Evolutionary conservation across 2,329 filamentous ascomycete genomes (phyloP).

Genomic region (Hypoxylon sp.): DNA sequence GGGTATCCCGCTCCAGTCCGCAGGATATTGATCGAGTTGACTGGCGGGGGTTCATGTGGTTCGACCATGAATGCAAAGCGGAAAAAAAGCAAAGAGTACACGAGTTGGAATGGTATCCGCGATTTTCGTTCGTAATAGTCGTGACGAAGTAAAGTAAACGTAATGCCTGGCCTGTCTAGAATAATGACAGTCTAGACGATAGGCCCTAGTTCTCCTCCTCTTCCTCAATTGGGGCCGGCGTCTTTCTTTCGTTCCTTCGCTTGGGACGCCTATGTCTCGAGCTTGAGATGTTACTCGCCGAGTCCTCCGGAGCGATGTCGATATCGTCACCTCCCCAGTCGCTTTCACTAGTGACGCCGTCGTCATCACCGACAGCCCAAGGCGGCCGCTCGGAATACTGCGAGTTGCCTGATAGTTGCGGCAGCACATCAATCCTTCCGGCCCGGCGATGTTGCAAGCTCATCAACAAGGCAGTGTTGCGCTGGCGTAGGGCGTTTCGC

Average conservation of each 20-base stretch:
- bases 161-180: constrained; percentile 6
- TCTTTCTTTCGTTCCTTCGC: constrained; percentile 74
- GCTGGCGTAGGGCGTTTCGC: constrained; percentile 81
- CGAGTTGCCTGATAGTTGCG: constrained; percentile 62
- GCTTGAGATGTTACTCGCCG: constrained; percentile 82
- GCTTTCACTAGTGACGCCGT: constrained; percentile 64
- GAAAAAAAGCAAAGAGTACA: constrained; percentile 17
- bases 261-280: constrained; percentile 75
- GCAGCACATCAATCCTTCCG: constrained; percentile 65
- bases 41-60: constrained; percentile 7
- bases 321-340: constrained; percentile 69
- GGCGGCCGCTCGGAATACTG: constrained; percentile 62
- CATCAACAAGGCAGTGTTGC: constrained; percentile 79
- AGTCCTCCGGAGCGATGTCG: constrained; percentile 79
- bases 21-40: constrained; percentile 6
- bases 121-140: constrained; percentile 31
- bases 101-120: constrained; percentile 32
- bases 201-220: constrained; percentile 59
- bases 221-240: constrained; percentile 79
- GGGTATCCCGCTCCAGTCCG: not conserved
- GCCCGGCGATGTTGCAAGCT: constrained; percentile 69
- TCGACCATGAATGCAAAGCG: constrained; percentile 12
- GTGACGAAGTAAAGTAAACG: constrained; percentile 32
- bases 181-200: constrained; percentile 3
- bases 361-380: constrained; percentile 59